Evolutionary conservation across 1,284 basidiomycete species (phyloP).

Genomic region (Naganishia albida): DNA sequence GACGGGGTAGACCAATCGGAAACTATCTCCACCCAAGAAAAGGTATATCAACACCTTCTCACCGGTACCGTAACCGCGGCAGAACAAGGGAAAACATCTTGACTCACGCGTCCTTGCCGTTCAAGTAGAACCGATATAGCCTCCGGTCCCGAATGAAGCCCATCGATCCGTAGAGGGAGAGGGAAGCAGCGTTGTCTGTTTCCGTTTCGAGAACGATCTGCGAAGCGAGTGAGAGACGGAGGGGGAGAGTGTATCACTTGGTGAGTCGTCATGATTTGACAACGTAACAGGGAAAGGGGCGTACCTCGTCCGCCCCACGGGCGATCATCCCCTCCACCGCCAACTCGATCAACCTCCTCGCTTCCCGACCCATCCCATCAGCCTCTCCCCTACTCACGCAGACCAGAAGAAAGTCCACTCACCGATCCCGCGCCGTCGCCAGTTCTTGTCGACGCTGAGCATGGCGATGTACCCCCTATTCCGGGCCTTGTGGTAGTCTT

Average conservation of each 20-base stretch:
- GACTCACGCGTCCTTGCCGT: constrained; percentile 59
- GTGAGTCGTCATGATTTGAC: too few species aligned
- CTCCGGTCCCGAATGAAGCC: constrained; percentile 97
- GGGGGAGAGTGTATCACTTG: too few species aligned
- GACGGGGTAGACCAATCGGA: constrained; percentile 16
- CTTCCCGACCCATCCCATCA: constrained; percentile 54
- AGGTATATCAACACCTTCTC: too few species aligned
- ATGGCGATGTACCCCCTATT: constrained; percentile 97
- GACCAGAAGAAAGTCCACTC: constrained; percentile 55
- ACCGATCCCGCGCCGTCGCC: constrained; percentile 89
- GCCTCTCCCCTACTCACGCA: constrained; percentile 15
- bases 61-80: too few species aligned
- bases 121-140: constrained; percentile 91
- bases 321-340: constrained; percentile 78
- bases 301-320: constrained; percentile 78
- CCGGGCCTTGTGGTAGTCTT: constrained; percentile 75
- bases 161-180: constrained; percentile 84
- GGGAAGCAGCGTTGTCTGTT: constrained; percentile 82
- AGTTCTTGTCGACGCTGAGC: constrained; percentile 80
- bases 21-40: constrained; percentile 3
- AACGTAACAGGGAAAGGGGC: constrained; percentile 36
- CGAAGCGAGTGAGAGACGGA: not conserved
- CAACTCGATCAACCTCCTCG: constrained; percentile 72
- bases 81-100: too few species aligned
- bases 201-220: constrained; percentile 97